Percentiles rank a stretch among this genome's conserved stretches.
phyloP scores from a whole-genome alignment of 768 basidiomycete species.

The Trametes gibbosa region DNA sequence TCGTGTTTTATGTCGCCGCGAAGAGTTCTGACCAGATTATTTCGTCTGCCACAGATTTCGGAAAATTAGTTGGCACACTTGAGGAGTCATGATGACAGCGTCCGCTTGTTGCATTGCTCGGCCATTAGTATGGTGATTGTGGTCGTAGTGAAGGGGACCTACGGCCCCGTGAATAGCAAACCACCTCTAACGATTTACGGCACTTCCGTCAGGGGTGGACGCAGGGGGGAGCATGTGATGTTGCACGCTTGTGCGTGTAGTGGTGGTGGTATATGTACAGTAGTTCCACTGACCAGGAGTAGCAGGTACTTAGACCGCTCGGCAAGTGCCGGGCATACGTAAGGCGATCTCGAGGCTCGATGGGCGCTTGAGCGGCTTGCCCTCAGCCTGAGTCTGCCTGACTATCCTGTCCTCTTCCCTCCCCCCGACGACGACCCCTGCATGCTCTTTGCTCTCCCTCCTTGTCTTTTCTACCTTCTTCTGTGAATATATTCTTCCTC shows the following conservation, averaged over 20 bases:
- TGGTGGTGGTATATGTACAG: too few species aligned
- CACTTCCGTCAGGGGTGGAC: too few species aligned
- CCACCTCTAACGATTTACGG: too few species aligned
- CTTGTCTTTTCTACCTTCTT: neutral
- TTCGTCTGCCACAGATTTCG: slow-evolving; percentile 3
- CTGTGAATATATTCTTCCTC: neutral
- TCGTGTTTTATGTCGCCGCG: neutral
- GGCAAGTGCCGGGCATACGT: slow-evolving; percentile 7
- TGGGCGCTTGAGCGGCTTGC: slow-evolving; percentile 3
- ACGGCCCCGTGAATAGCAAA: too few species aligned
- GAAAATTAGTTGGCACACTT: neutral
- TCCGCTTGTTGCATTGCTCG: too few species aligned
- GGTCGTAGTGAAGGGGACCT: too few species aligned
- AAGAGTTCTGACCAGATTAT: too few species aligned
- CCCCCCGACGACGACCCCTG: neutral
- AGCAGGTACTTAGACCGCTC: neutral
- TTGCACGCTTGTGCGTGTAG: too few species aligned
- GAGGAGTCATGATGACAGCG: neutral
- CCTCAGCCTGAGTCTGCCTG: neutral
- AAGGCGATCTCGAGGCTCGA: slow-evolving; percentile 1
- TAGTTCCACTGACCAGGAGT: too few species aligned
- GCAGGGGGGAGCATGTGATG: too few species aligned
- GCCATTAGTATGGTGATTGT: too few species aligned
- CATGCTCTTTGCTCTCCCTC: neutral
- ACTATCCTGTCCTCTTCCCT: neutral